Evolutionary conservation across 805 yeast genomes (phyloP), one percentile per base, ranked within the genome.

Genomic region (Candida nemodendra): DNA sequence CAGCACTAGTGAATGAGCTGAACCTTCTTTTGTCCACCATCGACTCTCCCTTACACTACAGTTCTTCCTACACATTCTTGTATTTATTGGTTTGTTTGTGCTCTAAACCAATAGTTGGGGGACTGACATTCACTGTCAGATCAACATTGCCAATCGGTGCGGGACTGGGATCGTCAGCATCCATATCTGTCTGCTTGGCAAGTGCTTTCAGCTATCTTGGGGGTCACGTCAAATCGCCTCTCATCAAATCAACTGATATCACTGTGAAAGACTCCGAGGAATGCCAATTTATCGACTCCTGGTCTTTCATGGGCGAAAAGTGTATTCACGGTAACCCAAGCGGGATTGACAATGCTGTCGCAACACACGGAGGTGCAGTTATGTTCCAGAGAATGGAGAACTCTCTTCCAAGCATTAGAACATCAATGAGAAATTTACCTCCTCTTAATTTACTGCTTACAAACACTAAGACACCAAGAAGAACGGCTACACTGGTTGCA

Each of bases 261-360:
- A 57, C 58, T n/a, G 37, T 53, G 2, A 48, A 47, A 23, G 65
- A 61, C 32, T 55, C 65, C 0, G 61, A 56, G 4, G 81, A 74
- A 36, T 69, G 80, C 18, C 62, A 68, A n/a, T 74, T 80, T 45
- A 79, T 93, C 43, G 91, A 91, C 48, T 64, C 70, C 5, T 90
- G 96, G 95, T 81, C 98, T 1, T 84, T 84, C 47, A 71, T 91
- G 68, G 98, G 97, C 26, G 99, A 93, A 61, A 84, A 83, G 57
- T 88, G 97, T 57, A 85, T 90, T 50, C 98, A 91, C 57, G 98
- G 98, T 2, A 89, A 85, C 51, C 99, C 99, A 7, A 82, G 95
- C 14, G 99, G 99, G 9, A 88, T 93, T 36, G 99, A 93, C 60
- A 93, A 93, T 56, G 89, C 96, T 0, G 97, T 91, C 33, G 95